A percentile compares a stretch with the other conserved stretches of the same genome.
phyloP scores from a whole-genome alignment of 352 stramenopile genomes.

The Nothophytophthora sp. region DNA sequence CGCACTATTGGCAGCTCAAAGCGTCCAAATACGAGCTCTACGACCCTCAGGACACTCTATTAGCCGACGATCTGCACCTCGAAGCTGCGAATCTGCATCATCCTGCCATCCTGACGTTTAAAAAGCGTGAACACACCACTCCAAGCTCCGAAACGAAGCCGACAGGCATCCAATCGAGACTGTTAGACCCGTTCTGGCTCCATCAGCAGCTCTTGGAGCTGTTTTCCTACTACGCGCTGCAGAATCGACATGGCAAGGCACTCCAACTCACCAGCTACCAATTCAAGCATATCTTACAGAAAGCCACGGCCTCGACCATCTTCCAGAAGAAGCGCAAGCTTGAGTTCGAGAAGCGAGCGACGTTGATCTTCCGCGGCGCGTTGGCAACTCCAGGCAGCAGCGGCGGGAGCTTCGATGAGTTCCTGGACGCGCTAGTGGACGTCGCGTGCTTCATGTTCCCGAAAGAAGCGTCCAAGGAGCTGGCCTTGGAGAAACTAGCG shows the following conservation, averaged over 20 bases:
- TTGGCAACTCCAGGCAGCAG: conserved; percentile 16
- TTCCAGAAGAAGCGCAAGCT: conserved; percentile 37
- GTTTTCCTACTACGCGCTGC: conserved; percentile 59
- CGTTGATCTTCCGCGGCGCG: conserved; percentile 21
- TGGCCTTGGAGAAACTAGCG: conserved; percentile 39
- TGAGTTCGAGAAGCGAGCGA: conserved; percentile 42
- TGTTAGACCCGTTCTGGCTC: conserved; percentile 48
- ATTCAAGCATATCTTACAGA: conserved; percentile 64
- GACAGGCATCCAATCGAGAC: background rate
- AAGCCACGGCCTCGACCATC: conserved; percentile 18
- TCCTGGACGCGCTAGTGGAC: conserved; percentile 61
- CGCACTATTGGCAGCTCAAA: conserved; percentile 47
- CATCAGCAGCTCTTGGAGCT: conserved; percentile 67
- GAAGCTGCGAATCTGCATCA: conserved; percentile 10
- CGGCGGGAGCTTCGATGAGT: conserved; percentile 52
- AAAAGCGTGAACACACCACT: background rate
- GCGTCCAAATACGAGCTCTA: conserved; percentile 43
- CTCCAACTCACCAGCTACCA: conserved; percentile 58
- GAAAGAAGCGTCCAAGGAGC: conserved; percentile 29
- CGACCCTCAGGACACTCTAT: conserved; percentile 17
- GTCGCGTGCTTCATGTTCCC: conserved; percentile 45
- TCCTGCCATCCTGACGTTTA: conserved; percentile 17
- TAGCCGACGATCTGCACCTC: conserved; percentile 25
- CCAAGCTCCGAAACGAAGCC: background rate
- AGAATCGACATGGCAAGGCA: conserved; percentile 45